These are phyloP conservation scores for Mucor velutinosus DNA, from an alignment of 371 early-diverging fungal species.

Conservation along the genomic window DNA sequence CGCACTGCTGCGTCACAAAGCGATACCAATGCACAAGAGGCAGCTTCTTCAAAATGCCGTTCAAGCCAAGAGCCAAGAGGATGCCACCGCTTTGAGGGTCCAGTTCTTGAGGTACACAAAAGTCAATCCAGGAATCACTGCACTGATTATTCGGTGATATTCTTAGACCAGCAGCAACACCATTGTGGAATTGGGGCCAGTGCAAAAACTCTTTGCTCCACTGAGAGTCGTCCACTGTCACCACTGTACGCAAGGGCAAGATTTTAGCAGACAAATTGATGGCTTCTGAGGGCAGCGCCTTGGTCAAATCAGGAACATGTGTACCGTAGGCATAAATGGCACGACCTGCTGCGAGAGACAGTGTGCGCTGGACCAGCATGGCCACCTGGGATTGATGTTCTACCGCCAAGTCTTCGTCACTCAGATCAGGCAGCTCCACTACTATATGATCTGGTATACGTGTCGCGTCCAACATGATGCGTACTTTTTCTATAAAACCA, in stretches of 20 bases:
- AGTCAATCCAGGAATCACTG: conserved; percentile 78
- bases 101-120: conserved; percentile 61
- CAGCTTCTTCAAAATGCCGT: conserved; percentile 70
- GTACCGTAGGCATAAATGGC: conserved; percentile 73
- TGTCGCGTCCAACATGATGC: conserved; percentile 56
- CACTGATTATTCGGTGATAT: conserved; percentile 63
- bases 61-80: conserved; percentile 79
- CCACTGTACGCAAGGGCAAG: conserved; percentile 58
- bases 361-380: conserved; percentile 58
- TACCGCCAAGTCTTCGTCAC: conserved; percentile 52
- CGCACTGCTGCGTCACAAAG: conserved; percentile 68
- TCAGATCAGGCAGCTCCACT: conserved; percentile 35
- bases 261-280: conserved; percentile 65
- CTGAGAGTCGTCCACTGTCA: conserved; percentile 50
- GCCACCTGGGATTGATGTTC: conserved; percentile 56
- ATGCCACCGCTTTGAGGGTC: conserved; percentile 78
- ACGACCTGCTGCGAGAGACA: conserved; percentile 72
- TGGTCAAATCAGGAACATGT: conserved; percentile 50
- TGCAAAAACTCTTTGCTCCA: conserved; percentile 50
- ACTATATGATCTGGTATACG: conserved; percentile 43
- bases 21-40: conserved; percentile 62
- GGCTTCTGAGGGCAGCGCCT: conserved; percentile 56
- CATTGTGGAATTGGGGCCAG: conserved; percentile 91
- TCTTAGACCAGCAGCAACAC: conserved; percentile 79
- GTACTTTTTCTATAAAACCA: conserved; percentile 64